Evolutionary conservation across 371 early-diverging fungal species (phyloP).

Genomic region (Rhizopus stolonifer): DNA sequence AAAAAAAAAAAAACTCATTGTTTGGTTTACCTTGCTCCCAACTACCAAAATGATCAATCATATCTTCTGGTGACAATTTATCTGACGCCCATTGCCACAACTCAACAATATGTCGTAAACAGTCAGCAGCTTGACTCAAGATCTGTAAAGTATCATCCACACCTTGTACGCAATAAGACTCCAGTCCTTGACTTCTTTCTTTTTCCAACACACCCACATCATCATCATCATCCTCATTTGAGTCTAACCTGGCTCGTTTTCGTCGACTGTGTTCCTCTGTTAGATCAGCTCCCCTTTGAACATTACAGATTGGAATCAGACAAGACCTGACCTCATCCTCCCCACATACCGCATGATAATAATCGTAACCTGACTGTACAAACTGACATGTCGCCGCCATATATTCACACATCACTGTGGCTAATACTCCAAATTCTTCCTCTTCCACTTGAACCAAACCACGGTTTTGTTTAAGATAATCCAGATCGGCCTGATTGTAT

Average conservation of each 20-base stretch:
- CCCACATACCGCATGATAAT: slow-evolving; percentile 43
- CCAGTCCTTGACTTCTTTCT: slow-evolving; percentile 31
- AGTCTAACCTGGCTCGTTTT: slow-evolving; percentile 3
- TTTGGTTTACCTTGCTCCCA: slow-evolving; percentile 36
- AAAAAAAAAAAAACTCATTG: no score
- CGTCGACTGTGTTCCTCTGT: slow-evolving; percentile 11
- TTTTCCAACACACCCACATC: slow-evolving; percentile 5
- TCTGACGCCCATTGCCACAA: slow-evolving; percentile 42
- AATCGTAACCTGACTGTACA: slow-evolving; percentile 43
- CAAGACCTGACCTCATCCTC: slow-evolving; percentile 34
- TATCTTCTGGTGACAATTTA: slow-evolving; percentile 25
- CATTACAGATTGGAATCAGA: slow-evolving; percentile 41
- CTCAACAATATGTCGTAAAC: slow-evolving; percentile 38
- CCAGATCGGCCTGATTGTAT: slow-evolving; percentile 24
- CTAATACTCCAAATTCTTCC: slow-evolving; percentile 18
- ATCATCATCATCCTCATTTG: slow-evolving; percentile 3
- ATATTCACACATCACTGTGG: slow-evolving; percentile 46
- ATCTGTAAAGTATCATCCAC: slow-evolving; percentile 43
- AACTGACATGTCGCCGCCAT: slow-evolving; percentile 39
- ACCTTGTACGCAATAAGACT: slow-evolving; percentile 42
- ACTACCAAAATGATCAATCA: slow-evolving; percentile 22
- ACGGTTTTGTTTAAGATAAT: slow-evolving; percentile 39
- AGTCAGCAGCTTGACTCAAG: slow-evolving; percentile 42
- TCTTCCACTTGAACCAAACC: slow-evolving; percentile 29
- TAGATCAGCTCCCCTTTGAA: not conserved